phyloP scores from a whole-genome alignment of 2,329 filamentous ascomycete genomes.

The Monascus ruber region DNA sequence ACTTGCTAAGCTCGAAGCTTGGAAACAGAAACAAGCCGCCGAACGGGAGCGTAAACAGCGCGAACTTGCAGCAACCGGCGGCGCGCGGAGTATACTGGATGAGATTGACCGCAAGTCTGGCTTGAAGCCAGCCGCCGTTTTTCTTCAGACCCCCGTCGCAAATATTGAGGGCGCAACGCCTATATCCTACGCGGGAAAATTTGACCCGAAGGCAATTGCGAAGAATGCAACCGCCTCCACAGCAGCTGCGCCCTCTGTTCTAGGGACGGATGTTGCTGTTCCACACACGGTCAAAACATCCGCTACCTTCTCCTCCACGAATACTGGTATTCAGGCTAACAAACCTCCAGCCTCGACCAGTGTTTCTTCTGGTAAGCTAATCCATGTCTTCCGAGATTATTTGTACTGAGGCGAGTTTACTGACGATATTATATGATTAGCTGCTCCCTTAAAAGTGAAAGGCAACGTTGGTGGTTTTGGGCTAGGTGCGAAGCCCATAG shows the following conservation, averaged over 20 bases:
- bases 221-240: slow-evolving; percentile 57
- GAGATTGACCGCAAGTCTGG: slow-evolving; percentile 62
- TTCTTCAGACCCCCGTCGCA: slow-evolving; percentile 41
- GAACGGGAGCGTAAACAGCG: slow-evolving; percentile 62
- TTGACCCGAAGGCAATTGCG: slow-evolving; percentile 74
- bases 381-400: slow-evolving; percentile 1
- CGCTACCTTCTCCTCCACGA: slow-evolving; percentile 30
- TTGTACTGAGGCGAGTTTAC: slow-evolving; percentile 8
- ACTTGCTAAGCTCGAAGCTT: slow-evolving; percentile 71
- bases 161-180: slow-evolving; percentile 40
- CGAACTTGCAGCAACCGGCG: slow-evolving; percentile 50
- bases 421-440: slow-evolving; percentile 14
- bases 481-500: slow-evolving; percentile 54
- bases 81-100: slow-evolving; percentile 55
- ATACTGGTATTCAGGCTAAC: slow-evolving; percentile 32
- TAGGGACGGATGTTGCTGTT: slow-evolving; percentile 45
- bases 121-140: slow-evolving; percentile 41
- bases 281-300: slow-evolving; percentile 37
- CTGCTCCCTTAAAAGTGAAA: slow-evolving; percentile 52
- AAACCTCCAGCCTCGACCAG: slow-evolving; percentile 31
- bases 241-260: slow-evolving; percentile 42
- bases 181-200: slow-evolving; percentile 61
- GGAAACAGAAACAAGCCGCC: slow-evolving; percentile 79
- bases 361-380: slow-evolving; percentile 28
- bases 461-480: slow-evolving; percentile 76